Evolutionary conservation across 805 yeast species (phyloP), one percentile per base, ranked within the genome.

Genomic region (Starmerella gropengiesseri): DNA sequence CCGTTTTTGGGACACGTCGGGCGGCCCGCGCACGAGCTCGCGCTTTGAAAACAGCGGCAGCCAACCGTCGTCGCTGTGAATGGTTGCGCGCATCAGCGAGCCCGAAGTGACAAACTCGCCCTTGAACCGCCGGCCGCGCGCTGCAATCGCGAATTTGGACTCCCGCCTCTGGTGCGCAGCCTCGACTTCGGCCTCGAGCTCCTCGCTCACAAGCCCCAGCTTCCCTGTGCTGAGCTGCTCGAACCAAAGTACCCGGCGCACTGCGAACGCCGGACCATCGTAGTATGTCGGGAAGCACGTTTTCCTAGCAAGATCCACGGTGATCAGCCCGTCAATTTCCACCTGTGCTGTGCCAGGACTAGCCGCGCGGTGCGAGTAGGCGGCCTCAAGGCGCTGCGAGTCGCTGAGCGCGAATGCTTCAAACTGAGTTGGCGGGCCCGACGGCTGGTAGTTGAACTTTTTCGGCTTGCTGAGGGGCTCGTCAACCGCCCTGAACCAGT

Each of bases 211-310:
- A 0, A 93, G 93, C 5, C 55, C 54, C 21, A 59, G 45, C 28
- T 55, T 49, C 36, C 55, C 47, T 1, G 75, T 74, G 39, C 73
- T 73, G 8, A 70, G 57, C 28, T 67, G 62, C 39, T 49, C 53
- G 57, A 84, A 85, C 97, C 97, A 89, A 1, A 76, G 59, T 1
- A 95, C 95, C 42, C 96, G 64, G 35, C 95, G 67, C 1, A 89
- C 80, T 46, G 82, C 86, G 56, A 77, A 89, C 0, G 66, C 63
- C 0, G 95, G 91, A 1, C 96, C 96, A 7, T 75, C 77, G 96
- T 96, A 89, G 58, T 77, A 89, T 0, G 78, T 71, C 0, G 97
- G 93, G 3, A 62, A 50, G 53, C 87, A 59, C 37, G 68, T 69
- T 60, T 76, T 68, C 6, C 63, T 60, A 0, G 56, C 48, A 17